Base-by-base conservation (phyloP, 2,329 filamentous ascomycete genomes). In the Sporothrix globosa region DNA sequence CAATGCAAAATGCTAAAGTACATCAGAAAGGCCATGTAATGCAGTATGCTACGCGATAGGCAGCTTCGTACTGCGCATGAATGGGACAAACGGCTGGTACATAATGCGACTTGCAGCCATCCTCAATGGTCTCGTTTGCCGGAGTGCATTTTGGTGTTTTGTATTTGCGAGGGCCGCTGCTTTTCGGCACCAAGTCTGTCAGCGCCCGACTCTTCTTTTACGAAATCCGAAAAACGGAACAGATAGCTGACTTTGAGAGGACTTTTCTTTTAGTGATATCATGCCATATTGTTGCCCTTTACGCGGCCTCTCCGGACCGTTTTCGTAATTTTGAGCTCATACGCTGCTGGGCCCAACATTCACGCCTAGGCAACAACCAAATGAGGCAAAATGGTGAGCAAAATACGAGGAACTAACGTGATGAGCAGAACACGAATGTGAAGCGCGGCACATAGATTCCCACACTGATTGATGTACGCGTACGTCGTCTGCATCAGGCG, bases 311-410 rank as follows among this genome's bases (percentile, higher is more conserved):
- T 17, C 13, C 41, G 56, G 21, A 34, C 3, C 56, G 21, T 41
- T 41, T 41, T 14, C 56, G 19, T 41, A 17, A 13, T 27, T 9
- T 44, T 13, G 41, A 13, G 10, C 41, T n/a, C 17, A 4, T 4
- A 5, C 10, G 14, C n/a, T 27, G n/a, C 24, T 10, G 21, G 39
- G 21, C 4, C 58, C 39, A 63, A 4, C 58, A 27, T 7, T 6
- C n/a, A 21, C 13, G 2, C 41, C 56, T 63, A 63, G 58, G 58
- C 58, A 63, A 21, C 58, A 46, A 46, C 58, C 9, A 63, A 44
- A 61, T 4, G 53, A 34, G 14, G 5, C 2, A 14, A 34, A 39
- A 10, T 30, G 3, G 27, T 10, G 53, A 3, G 30, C 4, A 21
- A 5, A 58, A 19, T 9, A 21, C 19, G 2, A 34, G 39, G 11